Evolutionary conservation across 2,329 filamentous ascomycete genomes (phyloP).

Genomic region (Neopestalotiopsis rosae): DNA sequence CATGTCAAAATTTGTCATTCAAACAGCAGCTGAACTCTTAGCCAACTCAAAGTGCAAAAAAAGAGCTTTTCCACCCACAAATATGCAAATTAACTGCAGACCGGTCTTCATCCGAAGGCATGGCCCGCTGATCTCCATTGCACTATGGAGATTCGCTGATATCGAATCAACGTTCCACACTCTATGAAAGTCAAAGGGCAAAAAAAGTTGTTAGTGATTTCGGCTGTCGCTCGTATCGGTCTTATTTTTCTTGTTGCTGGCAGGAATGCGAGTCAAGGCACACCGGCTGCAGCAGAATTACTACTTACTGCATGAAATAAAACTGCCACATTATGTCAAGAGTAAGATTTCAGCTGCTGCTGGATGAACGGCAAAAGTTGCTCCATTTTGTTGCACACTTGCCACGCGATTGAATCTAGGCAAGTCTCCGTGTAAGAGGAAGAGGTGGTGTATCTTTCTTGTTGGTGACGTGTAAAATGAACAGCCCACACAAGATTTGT

Average conservation of each 20-base stretch:
- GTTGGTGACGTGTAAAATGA: neutral
- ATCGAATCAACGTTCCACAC: neutral
- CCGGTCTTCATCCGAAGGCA: neutral
- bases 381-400: neutral
- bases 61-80: neutral
- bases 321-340: neutral
- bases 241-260: neutral
- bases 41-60: neutral
- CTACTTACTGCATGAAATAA: neutral
- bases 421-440: neutral
- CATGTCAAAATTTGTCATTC: neutral
- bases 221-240: neutral
- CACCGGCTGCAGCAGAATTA: neutral
- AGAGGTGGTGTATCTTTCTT: neutral
- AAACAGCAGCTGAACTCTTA: neutral
- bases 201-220: neutral
- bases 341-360: neutral
- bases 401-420: neutral
- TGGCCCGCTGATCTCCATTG: neutral
- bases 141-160: neutral
- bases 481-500: too few relatives aligned
- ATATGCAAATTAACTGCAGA: neutral
- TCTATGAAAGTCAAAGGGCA: too few relatives aligned
- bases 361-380: neutral
- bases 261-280: neutral